Evolutionary conservation across 768 basidiomycete genomes (phyloP).

Genomic region (Pisolithus tinctorius): DNA sequence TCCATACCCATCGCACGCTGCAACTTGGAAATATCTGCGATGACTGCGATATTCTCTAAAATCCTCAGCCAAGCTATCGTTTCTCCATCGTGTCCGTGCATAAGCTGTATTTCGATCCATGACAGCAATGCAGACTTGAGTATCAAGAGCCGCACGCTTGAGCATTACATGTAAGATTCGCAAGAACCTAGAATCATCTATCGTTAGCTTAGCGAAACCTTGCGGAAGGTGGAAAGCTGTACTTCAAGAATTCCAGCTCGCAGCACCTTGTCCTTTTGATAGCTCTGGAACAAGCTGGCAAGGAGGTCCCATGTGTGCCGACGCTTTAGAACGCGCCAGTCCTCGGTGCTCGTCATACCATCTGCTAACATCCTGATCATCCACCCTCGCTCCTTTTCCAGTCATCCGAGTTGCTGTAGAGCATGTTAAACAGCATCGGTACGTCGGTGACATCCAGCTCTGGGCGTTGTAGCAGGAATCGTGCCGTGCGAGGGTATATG

Average conservation of each 20-base stretch:
- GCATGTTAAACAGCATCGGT: constrained; percentile 83
- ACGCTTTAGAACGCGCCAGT: constrained; percentile 77
- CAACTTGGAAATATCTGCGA: constrained; percentile 44
- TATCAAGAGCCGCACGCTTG: constrained; percentile 67
- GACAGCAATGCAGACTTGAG: constrained; percentile 64
- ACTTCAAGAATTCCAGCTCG: constrained; percentile 66
- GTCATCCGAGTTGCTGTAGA: constrained; percentile 72
- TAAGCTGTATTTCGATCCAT: constrained; percentile 78
- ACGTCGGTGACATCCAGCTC: constrained; percentile 76
- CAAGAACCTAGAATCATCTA: constrained; percentile 50
- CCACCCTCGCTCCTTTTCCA: constrained; percentile 91
- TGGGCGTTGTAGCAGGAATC: constrained; percentile 87
- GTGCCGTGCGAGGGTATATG: constrained; percentile 78
- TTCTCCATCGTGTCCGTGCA: constrained; percentile 25
- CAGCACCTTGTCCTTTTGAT: constrained; percentile 43
- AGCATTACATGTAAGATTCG: constrained; percentile 62
- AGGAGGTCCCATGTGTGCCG: constrained; percentile 87
- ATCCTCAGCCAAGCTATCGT: constrained; percentile 58
- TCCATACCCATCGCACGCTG: constrained; percentile 49
- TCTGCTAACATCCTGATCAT: constrained; percentile 79
- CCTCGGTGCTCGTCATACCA: constrained; percentile 64
- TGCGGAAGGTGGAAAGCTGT: constrained; percentile 11
- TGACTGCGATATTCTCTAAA: constrained; percentile 53
- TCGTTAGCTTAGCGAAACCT: background rate
- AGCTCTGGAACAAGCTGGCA: constrained; percentile 74